These are phyloP conservation scores for Boletus rex-veris DNA, from an alignment of 768 basidiomycete genomes.

Conservation along the genomic window DNA sequence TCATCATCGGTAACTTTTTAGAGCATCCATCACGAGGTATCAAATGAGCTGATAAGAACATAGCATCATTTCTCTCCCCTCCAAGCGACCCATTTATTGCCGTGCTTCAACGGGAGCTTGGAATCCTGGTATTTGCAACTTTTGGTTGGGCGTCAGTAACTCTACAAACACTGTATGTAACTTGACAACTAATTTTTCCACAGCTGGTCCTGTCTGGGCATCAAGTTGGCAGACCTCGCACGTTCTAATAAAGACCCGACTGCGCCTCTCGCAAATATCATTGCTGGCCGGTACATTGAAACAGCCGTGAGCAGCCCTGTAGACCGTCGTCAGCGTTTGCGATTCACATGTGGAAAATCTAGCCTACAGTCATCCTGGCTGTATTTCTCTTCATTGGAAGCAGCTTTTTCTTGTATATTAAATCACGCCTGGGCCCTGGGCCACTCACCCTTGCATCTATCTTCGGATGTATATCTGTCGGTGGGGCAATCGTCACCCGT, in stretches of 20 bases:
- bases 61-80: constrained; percentile 64
- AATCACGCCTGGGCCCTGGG: constrained; percentile 57
- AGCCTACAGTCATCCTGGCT: constrained; percentile 46
- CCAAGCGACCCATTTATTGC: constrained; percentile 66
- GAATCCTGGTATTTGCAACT: constrained; percentile 47
- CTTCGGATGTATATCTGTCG: constrained; percentile 57
- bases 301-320: constrained; percentile 28
- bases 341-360: background rate
- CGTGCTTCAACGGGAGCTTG: constrained; percentile 61
- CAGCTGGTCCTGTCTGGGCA: constrained; percentile 67
- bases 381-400: constrained; percentile 63
- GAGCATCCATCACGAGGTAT: background rate
- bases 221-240: constrained; percentile 57
- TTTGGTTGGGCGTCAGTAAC: constrained; percentile 60
- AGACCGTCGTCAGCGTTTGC: background rate
- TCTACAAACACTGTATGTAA: background rate
- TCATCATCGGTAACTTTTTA: constrained; percentile 50
- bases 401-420: constrained; percentile 54
- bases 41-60: background rate
- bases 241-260: constrained; percentile 41
- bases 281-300: constrained; percentile 58
- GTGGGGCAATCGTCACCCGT: constrained; percentile 30
- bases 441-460: constrained; percentile 56
- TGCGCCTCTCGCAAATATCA: constrained; percentile 37
- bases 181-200: background rate